Evolutionary conservation across 116 monocot genomes (phyloP), one percentile per base, ranked within the genome.

Genomic region (Posidonia oceanica): DNA sequence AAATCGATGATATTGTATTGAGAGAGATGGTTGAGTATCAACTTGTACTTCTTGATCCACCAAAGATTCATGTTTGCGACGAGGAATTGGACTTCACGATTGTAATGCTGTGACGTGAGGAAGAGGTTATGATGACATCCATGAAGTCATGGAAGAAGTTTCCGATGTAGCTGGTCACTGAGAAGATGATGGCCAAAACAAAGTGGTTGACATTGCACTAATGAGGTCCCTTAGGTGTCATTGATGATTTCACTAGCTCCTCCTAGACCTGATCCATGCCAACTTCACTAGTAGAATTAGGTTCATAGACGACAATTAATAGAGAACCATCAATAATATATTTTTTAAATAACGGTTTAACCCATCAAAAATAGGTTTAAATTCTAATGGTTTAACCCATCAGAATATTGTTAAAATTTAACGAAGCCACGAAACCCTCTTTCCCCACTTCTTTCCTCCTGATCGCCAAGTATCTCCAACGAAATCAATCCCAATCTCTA

Each of bases 111-210:
- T 6, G 75, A 41, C 22, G 80, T 76, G 37, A 80, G 21, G 68
- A 76, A 80, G 37, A 80, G 72, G 80, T 76, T 22, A 76, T 14
- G 4, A 80, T 48, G 16, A 76, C 67, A 37, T 80, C 80, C 15
- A 56, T 21, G 53, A 76, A 63, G 54, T n/a, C n/a, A n/a, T n/a
- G n/a, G n/a, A n/a, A n/a, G n/a, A n/a, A n/a, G n/a, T n/a, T n/a
- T n/a, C n/a, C 68, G 13, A 7, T n/a, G 72, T 63, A 76, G 2
- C 75, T 72, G 0, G 68, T 62, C 5, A 67, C 52, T 17, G 80
- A 72, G 76, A 76, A 80, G 23, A 80, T 56, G 12, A 76, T 59
- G 7, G 72, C 72, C 4, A 72, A 68, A 41, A 69, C 61, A 42
- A 3, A 23, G 62, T 76, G 80, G 7, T 54, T 40, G 1, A 63